Evolutionary conservation across 2,329 filamentous ascomycete species (phyloP).

Genomic region (Epicoccum sorghinum): DNA sequence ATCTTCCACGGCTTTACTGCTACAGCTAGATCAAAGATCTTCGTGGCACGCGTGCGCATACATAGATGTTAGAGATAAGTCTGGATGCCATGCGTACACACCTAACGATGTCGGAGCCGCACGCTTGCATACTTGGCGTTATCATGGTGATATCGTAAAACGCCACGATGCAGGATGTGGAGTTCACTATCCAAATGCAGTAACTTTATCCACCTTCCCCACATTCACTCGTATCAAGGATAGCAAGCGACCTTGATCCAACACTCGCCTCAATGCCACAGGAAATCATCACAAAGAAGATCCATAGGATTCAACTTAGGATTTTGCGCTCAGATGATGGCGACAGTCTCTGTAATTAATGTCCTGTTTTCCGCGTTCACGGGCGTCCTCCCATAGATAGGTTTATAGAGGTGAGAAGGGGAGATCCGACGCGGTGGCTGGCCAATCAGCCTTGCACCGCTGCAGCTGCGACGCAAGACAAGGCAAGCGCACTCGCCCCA

Average conservation of each 20-base stretch:
- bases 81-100: constrained; percentile 7
- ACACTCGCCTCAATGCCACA: constrained; percentile 10
- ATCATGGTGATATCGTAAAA: constrained; percentile 29
- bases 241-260: constrained; percentile 18
- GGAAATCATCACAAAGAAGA: constrained; percentile 10
- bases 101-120: constrained; percentile 18
- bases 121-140: constrained; percentile 28
- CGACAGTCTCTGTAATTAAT: constrained; percentile 14
- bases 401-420: constrained; percentile 14
- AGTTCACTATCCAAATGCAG: constrained; percentile 18
- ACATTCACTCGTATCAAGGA: constrained; percentile 15
- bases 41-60: background rate
- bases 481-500: constrained; percentile 12
- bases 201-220: constrained; percentile 19
- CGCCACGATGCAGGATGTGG: constrained; percentile 29
- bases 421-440: constrained; percentile 5
- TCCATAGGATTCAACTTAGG: constrained; percentile 8
- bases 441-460: constrained; percentile 29
- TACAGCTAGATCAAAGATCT: background rate
- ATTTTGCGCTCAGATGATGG: constrained; percentile 15
- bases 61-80: constrained; percentile 1
- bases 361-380: constrained; percentile 34
- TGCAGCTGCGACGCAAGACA: constrained; percentile 25
- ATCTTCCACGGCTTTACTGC: constrained; percentile 9
- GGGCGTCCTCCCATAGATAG: constrained; percentile 36